Evolutionary conservation across 78 protist species (phyloP).

Genomic region (Dictyostelium discoideum): dicty_2.7 NC_007088.5:6985501-6986000

Average conservation of each 20-base stretch:
- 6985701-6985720: conserved; percentile 99
- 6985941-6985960: conserved; percentile 91
- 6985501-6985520: conserved; percentile 93
- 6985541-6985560: conserved; percentile 99
- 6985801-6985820: conserved; percentile 83
- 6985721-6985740: conserved; percentile 98
- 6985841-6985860: conserved; percentile 92
- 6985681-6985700: conserved; percentile 99
- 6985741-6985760: conserved; percentile 99
- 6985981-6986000: conserved; percentile 86
- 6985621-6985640: conserved; percentile 99
- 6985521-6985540: conserved; percentile 99
- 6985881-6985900: conserved; percentile 90
- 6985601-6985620: conserved; percentile 99
- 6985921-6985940: conserved; percentile 91
- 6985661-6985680: conserved; percentile 84
- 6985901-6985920: conserved; percentile 91
- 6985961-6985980: conserved; percentile 92
- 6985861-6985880: conserved; percentile 99
- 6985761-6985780: conserved; percentile 99
- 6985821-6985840: conserved; percentile 93
- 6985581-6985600: conserved; percentile 97
- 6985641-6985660: conserved; percentile 93
- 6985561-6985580: conserved; percentile 99
- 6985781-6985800: conserved; percentile 98